Evolutionary conservation across 345 rosid species (phyloP).

Genomic region (Gynandropsis gynandra): DNA sequence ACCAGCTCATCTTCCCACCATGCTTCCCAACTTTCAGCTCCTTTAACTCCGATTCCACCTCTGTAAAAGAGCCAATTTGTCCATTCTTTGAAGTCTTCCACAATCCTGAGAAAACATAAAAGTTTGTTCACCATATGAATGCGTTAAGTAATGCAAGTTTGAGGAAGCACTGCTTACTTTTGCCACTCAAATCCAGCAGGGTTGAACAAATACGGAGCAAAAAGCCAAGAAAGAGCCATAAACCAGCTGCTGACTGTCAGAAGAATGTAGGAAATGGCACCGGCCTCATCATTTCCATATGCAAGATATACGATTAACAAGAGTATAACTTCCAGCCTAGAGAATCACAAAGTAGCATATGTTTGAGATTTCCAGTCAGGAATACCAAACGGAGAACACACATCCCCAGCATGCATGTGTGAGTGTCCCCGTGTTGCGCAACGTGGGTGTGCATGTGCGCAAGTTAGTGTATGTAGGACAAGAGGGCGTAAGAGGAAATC

Average conservation of each 20-base stretch:
- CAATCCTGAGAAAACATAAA: conserved; percentile 47
- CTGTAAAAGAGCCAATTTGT: conserved; percentile 97
- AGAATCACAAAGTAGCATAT: conserved; percentile 21
- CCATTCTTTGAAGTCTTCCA: conserved; percentile 98
- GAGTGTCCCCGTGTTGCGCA: no score
- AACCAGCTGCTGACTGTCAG: conserved; percentile 93
- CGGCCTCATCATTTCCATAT: conserved; percentile 72
- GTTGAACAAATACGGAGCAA: conserved; percentile 92
- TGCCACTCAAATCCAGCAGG: conserved; percentile 99
- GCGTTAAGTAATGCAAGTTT: conserved; percentile 8
- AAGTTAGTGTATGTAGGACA: no score
- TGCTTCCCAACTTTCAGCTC: conserved; percentile 99
- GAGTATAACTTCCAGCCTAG: conserved; percentile 80
- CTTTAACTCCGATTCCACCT: conserved; percentile 99
- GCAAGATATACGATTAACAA: conserved; percentile 75
- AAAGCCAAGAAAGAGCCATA: conserved; percentile 93
- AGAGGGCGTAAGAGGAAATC: conserved; percentile 24
- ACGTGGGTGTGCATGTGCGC: no score
- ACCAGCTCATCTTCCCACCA: conserved; percentile 99
- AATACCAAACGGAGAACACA: conserved; percentile 11
- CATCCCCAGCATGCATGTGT: background rate
- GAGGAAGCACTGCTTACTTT: conserved; percentile 46
- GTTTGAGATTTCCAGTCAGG: conserved; percentile 13
- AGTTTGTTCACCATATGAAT: conserved; percentile 7
- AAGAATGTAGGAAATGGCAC: conserved; percentile 73